Percentiles rank a stretch among this genome's conserved stretches.
Conservation (phyloP, 1,139 yeast species). For the Yamadazyma taylorii region DNA sequence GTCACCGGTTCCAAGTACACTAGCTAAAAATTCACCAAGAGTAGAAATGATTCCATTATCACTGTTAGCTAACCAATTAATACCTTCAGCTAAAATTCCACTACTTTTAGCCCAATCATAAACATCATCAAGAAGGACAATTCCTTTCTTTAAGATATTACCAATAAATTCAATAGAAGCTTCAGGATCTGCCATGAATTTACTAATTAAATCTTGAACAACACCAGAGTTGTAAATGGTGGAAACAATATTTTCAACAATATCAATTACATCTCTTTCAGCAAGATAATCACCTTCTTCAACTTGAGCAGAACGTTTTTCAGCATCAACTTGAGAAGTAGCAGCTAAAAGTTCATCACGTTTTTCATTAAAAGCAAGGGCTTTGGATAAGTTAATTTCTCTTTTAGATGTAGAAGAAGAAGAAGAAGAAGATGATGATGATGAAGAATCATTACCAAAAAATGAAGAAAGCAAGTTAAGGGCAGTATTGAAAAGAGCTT, state of each 20-base stretch:
- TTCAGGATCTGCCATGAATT: conserved; percentile 39
- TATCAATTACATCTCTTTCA: conserved; percentile 39
- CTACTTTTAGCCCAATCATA: conserved; percentile 40
- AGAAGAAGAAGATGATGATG: conserved; percentile 20
- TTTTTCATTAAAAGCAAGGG: conserved; percentile 17
- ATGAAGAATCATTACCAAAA: conserved; percentile 20
- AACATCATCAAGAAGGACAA: conserved; percentile 36
- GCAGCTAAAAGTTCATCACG: conserved; percentile 2
- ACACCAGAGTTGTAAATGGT: conserved; percentile 39
- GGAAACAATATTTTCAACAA: conserved; percentile 27
- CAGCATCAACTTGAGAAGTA: conserved; percentile 4
- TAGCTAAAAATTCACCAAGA: conserved; percentile 21
- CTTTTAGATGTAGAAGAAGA: conserved; percentile 18
- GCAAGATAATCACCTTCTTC: conserved; percentile 23
- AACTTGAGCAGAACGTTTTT: conserved; percentile 10
- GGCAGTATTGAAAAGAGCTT: conserved; percentile 35
- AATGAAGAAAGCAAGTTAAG: conserved; percentile 29
- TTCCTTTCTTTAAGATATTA: conserved; percentile 35
- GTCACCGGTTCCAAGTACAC: conserved; percentile 28
- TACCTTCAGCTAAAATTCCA: conserved; percentile 36
- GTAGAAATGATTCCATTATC: conserved; percentile 24
- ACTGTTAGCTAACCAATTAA: conserved; percentile 30
- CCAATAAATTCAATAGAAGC: conserved; percentile 35
- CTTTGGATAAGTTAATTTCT: conserved; percentile 13
- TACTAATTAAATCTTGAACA: conserved; percentile 30